phyloP scores from a whole-genome alignment of 768 basidiomycete genomes.

The Myochromella boudieri region DNA sequence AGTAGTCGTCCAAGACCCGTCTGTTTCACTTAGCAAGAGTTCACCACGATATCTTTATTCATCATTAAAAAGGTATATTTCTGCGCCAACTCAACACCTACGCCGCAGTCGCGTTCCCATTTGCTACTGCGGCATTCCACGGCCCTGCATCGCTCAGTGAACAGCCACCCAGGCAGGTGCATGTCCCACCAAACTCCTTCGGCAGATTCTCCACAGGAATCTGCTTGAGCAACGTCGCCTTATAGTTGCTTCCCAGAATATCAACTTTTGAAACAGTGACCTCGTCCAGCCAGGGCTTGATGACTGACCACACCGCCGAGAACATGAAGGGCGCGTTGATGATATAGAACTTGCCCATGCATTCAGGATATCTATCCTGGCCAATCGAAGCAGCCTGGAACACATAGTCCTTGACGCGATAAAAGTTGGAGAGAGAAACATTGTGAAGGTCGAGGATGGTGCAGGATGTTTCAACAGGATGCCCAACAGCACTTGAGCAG shows the following conservation, averaged over 20 bases:
- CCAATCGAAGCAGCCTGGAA: constrained; percentile 72
- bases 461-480: constrained; percentile 95
- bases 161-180: constrained; percentile 78
- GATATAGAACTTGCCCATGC: constrained; percentile 98
- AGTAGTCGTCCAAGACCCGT: too few relatives aligned
- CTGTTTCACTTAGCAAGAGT: too few relatives aligned
- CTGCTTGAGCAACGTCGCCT: constrained; percentile 74
- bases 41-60: neutral
- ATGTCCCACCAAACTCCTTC: constrained; percentile 79
- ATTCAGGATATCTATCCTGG: constrained; percentile 90
- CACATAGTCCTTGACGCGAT: constrained; percentile 92
- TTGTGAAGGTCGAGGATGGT: constrained; percentile 90
- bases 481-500: constrained; percentile 66
- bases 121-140: constrained; percentile 54
- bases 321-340: constrained; percentile 97
- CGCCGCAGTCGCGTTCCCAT: neutral
- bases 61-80: constrained; percentile 1
- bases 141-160: constrained; percentile 89
- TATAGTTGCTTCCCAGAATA: constrained; percentile 76
- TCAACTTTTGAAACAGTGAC: constrained; percentile 95
- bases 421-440: constrained; percentile 76
- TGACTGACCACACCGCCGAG: constrained; percentile 80
- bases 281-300: constrained; percentile 93
- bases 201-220: constrained; percentile 88
- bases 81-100: neutral